phyloP scores from a whole-genome alignment of 208 protist species.

The Crithidia thermophila region DNA sequence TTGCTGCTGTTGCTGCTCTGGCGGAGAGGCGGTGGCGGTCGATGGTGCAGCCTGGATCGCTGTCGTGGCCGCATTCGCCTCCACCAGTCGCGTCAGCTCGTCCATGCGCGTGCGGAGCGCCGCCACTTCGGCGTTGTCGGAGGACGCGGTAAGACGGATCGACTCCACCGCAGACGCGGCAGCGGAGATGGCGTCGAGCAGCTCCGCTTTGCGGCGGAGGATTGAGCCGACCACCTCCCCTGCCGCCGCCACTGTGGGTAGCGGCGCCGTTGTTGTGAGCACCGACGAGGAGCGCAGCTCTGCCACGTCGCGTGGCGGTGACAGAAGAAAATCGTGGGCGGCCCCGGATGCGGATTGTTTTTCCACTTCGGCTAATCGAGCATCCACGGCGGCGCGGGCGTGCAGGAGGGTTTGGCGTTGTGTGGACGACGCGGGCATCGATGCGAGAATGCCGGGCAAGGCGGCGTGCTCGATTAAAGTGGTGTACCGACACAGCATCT shows the following conservation, averaged over 20 bases:
- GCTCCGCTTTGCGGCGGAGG: background rate
- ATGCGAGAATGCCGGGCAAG: slow-evolving; percentile 3
- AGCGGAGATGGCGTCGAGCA: slow-evolving; percentile 20
- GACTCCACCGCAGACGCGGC: background rate
- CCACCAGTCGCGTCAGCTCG: slow-evolving; percentile 11
- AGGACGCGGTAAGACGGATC: background rate
- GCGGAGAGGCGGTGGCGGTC: background rate
- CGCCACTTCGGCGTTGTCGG: slow-evolving; percentile 7
- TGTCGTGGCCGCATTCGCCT: background rate
- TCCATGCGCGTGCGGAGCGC: slow-evolving; percentile 19
- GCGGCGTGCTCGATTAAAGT: slow-evolving; percentile 13
- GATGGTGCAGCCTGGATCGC: background rate
- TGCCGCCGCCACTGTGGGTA: background rate
- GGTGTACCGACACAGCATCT: slow-evolving; percentile 23
- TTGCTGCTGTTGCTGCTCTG: background rate
- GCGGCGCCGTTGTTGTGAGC: background rate
- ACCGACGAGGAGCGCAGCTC: background rate
- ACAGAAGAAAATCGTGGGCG: background rate
- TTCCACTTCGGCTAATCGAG: background rate
- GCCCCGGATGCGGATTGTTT: background rate
- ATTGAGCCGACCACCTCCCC: background rate
- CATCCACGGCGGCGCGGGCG: background rate
- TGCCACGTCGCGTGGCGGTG: background rate
- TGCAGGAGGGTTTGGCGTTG: slow-evolving; percentile 6
- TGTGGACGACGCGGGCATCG: background rate